Evolutionary conservation across 169 alveolate species (phyloP).

Genomic region (Plasmodium relictum): DNA sequence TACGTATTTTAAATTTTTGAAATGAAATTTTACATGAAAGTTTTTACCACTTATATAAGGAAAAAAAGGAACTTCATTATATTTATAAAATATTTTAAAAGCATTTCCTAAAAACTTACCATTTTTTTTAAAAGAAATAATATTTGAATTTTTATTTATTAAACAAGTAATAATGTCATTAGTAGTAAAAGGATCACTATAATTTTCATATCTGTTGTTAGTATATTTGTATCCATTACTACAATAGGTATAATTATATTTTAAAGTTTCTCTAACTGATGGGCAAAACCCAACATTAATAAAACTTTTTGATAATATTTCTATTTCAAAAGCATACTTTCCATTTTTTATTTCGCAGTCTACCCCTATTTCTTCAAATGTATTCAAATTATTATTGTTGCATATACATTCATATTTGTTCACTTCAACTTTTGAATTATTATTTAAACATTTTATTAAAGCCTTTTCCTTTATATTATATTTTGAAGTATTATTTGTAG

Average conservation of each 20-base stretch:
- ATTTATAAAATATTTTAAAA: conserved; percentile 71
- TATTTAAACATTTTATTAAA: conserved; percentile 11
- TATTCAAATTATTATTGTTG: background rate
- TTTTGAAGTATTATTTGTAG: background rate
- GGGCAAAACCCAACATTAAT: conserved; percentile 73
- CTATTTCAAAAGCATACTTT: conserved; percentile 60
- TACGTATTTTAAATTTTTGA: conserved; percentile 58
- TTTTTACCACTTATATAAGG: conserved; percentile 70
- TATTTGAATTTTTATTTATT: conserved; percentile 51
- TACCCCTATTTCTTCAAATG: conserved; percentile 50
- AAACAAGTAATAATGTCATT: conserved; percentile 66
- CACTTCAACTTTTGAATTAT: conserved; percentile 23
- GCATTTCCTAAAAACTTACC: conserved; percentile 70
- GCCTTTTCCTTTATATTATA: background rate
- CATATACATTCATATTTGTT: conserved; percentile 48
- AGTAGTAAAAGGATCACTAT: conserved; percentile 29
- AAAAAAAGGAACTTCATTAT: conserved; percentile 64
- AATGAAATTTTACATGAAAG: conserved; percentile 50
- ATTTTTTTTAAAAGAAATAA: conserved; percentile 69
- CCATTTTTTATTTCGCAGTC: conserved; percentile 64
- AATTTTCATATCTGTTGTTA: conserved; percentile 50
- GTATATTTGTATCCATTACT: conserved; percentile 69
- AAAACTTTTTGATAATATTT: conserved; percentile 35
- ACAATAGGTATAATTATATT: conserved; percentile 66
- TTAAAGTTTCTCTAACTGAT: conserved; percentile 47